Conservation (phyloP, 192 early-diverging fungal species). For the Oehlia diaphana region DNA sequence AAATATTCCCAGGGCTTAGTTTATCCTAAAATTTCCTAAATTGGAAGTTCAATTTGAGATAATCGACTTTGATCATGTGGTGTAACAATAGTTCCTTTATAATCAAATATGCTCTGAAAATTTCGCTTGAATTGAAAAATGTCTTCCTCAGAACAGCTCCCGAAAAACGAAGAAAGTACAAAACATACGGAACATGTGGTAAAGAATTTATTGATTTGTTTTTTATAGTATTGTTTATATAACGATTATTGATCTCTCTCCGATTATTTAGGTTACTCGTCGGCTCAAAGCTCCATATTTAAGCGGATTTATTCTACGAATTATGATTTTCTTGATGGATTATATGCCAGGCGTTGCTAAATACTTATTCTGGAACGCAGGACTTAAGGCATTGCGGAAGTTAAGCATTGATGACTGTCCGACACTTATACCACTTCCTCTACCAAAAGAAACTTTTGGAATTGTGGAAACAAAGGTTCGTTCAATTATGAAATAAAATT, state of each 20-base stretch:
- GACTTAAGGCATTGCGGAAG: neutral
- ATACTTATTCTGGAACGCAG: neutral
- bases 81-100: too few species aligned
- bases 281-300: neutral
- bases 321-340: neutral
- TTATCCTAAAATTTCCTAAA: too few species aligned
- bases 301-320: neutral
- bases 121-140: too few species aligned
- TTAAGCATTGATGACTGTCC: neutral
- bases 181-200: neutral
- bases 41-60: too few species aligned
- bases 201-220: neutral
- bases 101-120: too few species aligned
- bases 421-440: conserved; percentile 10
- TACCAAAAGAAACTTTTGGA: conserved; percentile 24
- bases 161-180: neutral
- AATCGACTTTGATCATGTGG: too few species aligned
- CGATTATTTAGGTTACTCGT: neutral
- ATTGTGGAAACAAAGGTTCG: conserved; percentile 9
- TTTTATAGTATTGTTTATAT: neutral
- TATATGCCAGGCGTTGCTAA: neutral
- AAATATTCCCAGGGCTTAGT: too few species aligned
- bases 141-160: too few species aligned
- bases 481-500: neutral
- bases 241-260: neutral